Evolutionary conservation across 73 alveolate genomes (phyloP), one percentile per base, ranked within the genome.

Genomic region (Breviolum minutum): DNA sequence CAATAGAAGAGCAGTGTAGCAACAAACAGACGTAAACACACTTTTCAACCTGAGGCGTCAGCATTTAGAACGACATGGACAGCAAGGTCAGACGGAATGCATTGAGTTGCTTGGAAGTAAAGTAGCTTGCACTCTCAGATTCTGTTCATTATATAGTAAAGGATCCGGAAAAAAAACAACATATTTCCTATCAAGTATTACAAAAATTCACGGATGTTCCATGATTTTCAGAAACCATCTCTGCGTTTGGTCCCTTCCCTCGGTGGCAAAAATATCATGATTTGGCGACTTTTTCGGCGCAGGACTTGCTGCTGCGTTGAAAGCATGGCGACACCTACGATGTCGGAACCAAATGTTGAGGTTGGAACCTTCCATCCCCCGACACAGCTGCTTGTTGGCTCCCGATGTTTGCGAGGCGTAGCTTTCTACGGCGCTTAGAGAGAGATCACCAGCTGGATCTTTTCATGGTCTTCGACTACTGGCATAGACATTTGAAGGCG

Each of bases 381-480:
- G 0, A 40, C 54, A 40, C 54, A 40, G 54, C 54, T 40, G 54
- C 0, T 40, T 3, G 3, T 3, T 3, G 54, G 54, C 54, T 40
- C 5, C 54, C 54, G 54, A 40, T 40, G 54, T n/a, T n/a, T 40
- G 54, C 54, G 40, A 85, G 94, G 94, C 79, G 13, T 14, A 63
- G 94, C 79, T 60, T n/a, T 62, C 13, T 85, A 29, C 76, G 94
- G 26, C 94, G 94, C 70, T n/a, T 85, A 63, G 94, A 2, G n/a
- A 11, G 40, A 5, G 94, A 85, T n/a, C 61, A 85, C 5, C 94
- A n/a, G 79, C 69, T 85, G 94, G 79, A 85, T 20, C 63, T 85
- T 79, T 85, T 85, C 70, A 85, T 85, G 94, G 94, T 85, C 94
- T 85, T 85, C 63, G 94, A 85, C 79, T 85, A 85, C 27, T 85